A percentile compares a stretch with the other conserved stretches of the same genome.
phyloP scores from a whole-genome alignment of 1,284 basidiomycete genomes.

The Cryptococcus jaspeensis region DNA sequence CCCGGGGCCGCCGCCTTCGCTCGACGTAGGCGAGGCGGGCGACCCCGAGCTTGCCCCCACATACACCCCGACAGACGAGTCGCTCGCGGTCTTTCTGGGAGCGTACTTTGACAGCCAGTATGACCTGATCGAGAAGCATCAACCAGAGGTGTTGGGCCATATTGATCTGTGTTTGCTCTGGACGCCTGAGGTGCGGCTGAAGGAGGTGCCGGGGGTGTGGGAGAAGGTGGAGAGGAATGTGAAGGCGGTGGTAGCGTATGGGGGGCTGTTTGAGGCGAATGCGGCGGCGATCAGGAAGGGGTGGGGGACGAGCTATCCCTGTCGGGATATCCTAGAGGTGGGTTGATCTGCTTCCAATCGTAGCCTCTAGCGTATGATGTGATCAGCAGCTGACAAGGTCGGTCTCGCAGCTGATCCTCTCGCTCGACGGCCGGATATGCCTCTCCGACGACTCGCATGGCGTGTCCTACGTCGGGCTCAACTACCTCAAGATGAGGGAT shows the following conservation, averaged over 20 bases:
- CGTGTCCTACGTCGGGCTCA: conserved; percentile 79
- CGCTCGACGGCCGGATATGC: conserved; percentile 68
- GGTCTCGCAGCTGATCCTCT: conserved; percentile 63
- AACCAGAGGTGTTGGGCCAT: conserved; percentile 89
- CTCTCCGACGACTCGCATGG: conserved; percentile 97
- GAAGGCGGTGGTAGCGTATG: conserved; percentile 70
- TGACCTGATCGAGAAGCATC: conserved; percentile 64
- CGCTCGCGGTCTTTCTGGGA: conserved; percentile 55
- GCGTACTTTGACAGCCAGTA: conserved; percentile 82
- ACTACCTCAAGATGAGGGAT: conserved; percentile 66
- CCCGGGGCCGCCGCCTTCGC: conserved; percentile 12
- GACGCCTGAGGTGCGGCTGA: conserved; percentile 60
- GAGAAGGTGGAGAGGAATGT: conserved; percentile 74
- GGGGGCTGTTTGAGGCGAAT: conserved; percentile 90
- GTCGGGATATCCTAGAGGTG: conserved; percentile 70
- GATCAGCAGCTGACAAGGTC: not conserved
- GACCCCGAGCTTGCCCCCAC: conserved; percentile 8
- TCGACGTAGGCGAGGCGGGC: conserved; percentile 4
- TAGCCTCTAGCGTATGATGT: not conserved
- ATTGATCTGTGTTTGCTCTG: conserved; percentile 87
- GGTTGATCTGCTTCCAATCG: conserved; percentile 32
- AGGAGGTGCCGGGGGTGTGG: conserved; percentile 62
- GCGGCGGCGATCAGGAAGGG: conserved; percentile 89
- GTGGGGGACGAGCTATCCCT: conserved; percentile 84
- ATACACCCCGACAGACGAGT: conserved; percentile 16